A percentile compares a stretch with the other conserved stretches of the same genome.
Evolutionary conservation across 306 rosid species (phyloP).

Genomic region (Medicago arabica): DNA sequence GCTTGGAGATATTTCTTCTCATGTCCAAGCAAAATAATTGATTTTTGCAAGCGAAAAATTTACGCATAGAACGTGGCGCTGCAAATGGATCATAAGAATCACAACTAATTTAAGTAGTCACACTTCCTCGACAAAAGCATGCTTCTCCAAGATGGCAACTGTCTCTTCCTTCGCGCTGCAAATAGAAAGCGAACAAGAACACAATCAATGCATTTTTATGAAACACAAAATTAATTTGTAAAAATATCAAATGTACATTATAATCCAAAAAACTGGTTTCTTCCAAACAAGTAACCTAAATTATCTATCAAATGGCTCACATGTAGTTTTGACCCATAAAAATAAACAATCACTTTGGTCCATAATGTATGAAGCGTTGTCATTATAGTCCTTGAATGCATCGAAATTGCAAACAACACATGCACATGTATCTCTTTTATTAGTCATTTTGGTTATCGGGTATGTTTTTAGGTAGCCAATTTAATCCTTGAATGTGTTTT

Average conservation of each 20-base stretch:
- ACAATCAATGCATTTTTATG: conserved; percentile 29
- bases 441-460: no score
- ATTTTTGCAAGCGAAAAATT: conserved; percentile 16
- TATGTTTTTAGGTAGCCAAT: no score
- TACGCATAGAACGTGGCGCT: conserved; percentile 27
- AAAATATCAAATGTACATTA: conserved; percentile 7
- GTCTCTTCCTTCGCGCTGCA: conserved; percentile 81
- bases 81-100: conserved; percentile 5
- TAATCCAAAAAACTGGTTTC: background rate
- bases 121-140: conserved; percentile 56
- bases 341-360: no score
- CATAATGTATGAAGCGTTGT: no score
- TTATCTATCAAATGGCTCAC: conserved; percentile 1
- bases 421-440: no score
- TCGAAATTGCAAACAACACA: no score
- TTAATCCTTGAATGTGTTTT: no score
- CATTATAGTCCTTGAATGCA: no score
- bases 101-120: conserved; percentile 38
- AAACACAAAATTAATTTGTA: background rate
- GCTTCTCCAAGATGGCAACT: conserved; percentile 61
- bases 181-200: conserved; percentile 35
- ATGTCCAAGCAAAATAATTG: conserved; percentile 40
- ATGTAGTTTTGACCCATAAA: background rate
- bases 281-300: conserved; percentile 30
- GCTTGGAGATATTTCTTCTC: conserved; percentile 30